These are phyloP conservation scores for Xanthoparmelia taractica DNA, from an alignment of 495 filamentous ascomycete species.

Conservation along the genomic window DNA sequence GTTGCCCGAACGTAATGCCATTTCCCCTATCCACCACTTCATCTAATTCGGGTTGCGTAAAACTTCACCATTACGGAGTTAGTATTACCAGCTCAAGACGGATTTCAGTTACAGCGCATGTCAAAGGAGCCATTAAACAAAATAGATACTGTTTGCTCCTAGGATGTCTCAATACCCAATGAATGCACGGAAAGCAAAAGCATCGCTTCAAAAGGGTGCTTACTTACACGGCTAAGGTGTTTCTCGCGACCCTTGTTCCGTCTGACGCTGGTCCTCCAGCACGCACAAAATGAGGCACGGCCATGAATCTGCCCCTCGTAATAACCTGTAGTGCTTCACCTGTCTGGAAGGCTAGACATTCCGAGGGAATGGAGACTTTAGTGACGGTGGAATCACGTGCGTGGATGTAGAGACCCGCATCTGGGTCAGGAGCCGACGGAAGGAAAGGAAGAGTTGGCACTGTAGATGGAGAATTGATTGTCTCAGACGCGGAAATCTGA, in stretches of 20 bases:
- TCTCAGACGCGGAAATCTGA: slow-evolving; percentile 31
- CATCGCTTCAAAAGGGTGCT: not conserved
- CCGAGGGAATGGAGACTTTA: slow-evolving; percentile 81
- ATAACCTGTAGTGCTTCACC: slow-evolving; percentile 87
- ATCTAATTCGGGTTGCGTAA: slow-evolving; percentile 90
- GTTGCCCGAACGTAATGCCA: slow-evolving; percentile 73
- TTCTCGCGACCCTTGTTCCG: slow-evolving; percentile 60
- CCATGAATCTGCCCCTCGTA: slow-evolving; percentile 78
- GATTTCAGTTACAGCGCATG: not conserved
- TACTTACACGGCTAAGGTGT: slow-evolving; percentile 71
- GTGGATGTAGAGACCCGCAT: slow-evolving; percentile 84
- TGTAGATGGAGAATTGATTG: slow-evolving; percentile 7
- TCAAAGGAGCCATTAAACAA: not conserved
- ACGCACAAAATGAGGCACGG: slow-evolving; percentile 92
- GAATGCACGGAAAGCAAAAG: not conserved
- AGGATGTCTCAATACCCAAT: not conserved
- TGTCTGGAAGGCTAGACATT: slow-evolving; percentile 93
- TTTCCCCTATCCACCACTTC: slow-evolving; percentile 71
- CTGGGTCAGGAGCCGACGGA: slow-evolving; percentile 63
- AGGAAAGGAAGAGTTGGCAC: slow-evolving; percentile 60
- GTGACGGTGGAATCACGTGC: slow-evolving; percentile 68
- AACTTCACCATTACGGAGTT: slow-evolving; percentile 29
- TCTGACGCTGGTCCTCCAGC: slow-evolving; percentile 45
- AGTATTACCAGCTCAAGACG: not conserved
- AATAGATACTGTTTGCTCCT: not conserved